Evolutionary conservation across 2,329 filamentous ascomycete genomes (phyloP), one percentile per base, ranked within the genome.

Genomic region (Calonectria fujianensis): DNA sequence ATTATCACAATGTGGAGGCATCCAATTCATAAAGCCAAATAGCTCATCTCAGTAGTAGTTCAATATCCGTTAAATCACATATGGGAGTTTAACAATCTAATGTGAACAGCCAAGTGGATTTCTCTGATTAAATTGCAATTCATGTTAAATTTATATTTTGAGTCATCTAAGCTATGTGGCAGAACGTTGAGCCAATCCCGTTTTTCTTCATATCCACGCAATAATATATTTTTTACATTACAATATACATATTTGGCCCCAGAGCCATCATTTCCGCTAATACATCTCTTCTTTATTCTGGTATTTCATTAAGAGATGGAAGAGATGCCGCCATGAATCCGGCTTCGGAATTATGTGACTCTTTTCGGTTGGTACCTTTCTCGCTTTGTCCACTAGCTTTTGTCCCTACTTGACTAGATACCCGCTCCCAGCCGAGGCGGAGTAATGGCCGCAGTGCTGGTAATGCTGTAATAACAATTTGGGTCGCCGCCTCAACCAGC

Each of bases 381-480:
- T 27, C 31, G 7, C 41, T 8, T 45, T 14, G 16, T 1, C 16
- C 39, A 20, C 16, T 8, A 9, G 7, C 3, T 45, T 16, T 27
- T 20, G 31, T 14, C 13, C 57, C 57, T 24, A 63, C 4, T 29
- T 63, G 57, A 37, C 35, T 63, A 16, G 57, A 63, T 8, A 63
- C 57, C 13, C 35, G 39, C 32, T 63, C n/a, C 57, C 57, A 63
- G 11, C 57, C 57, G 24, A 63, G 6, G 14, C 57, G 57, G 7
- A 63, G 35, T 3, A 63, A 18, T 27, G 57, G 57, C 13, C 57
- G 57, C 8, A 63, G 24, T n/a, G 57, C 57, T 20, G 57, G 57
- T 10, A 63, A 18, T 63, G 57, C 24, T 29, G 57, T 63, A 18
- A 63, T 63, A 16, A 63, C 57, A 2, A 63, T 63, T 20, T 63